Base-by-base conservation (phyloP, 768 basidiomycete genomes). In the Lactarius vividus region DNA sequence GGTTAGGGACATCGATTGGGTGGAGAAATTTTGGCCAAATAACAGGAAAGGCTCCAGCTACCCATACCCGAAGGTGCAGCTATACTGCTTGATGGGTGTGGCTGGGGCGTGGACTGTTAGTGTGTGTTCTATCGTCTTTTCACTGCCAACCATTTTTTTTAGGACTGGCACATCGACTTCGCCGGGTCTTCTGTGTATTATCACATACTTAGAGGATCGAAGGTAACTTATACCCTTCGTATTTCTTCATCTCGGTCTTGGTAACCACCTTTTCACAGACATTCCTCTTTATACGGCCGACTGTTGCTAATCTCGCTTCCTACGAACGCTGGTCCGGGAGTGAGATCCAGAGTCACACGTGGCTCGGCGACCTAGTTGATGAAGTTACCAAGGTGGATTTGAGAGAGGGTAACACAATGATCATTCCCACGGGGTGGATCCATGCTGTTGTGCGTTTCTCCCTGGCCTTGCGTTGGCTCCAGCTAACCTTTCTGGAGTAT, bases 101-200 rank as follows among this genome's bases (percentile, higher is more conserved):
- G 88, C 86, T 9, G 84, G 87, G 28, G 92, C 94, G 35, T 98
- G 96, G 94, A 99, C 96, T 67, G 96, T 94, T 70, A 73, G 88
- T 79, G 2, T 26, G 59, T 52, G 42, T 65, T 52, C 8, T 61
- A 35, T 60, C 15, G 15, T 11, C 23, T 6, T 15, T 16, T 53
- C 57, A 37, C 15, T 54, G 63, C 40, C 46, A n/a, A 62, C 49
- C 60, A 66, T 52, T 20, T 44, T 7, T 7, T 57, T 35, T n/a
- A 96, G 94, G 96, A 98, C 73, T 98, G 96, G 97, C 96, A 99
- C 73, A 81, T 98, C 66, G 97, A 99, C 77, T 98, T 99, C 74
- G 96, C 96, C 26, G 97, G 95, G 0, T 95, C 92, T 2, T 96
- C 92, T 1, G 96, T 96, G n/a, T 98, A 96, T 76, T 98, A 98